Percentiles rank a stretch among this genome's conserved stretches.
phyloP scores from a whole-genome alignment of 2,329 filamentous ascomycete genomes.

The Colletotrichum salicis region DNA sequence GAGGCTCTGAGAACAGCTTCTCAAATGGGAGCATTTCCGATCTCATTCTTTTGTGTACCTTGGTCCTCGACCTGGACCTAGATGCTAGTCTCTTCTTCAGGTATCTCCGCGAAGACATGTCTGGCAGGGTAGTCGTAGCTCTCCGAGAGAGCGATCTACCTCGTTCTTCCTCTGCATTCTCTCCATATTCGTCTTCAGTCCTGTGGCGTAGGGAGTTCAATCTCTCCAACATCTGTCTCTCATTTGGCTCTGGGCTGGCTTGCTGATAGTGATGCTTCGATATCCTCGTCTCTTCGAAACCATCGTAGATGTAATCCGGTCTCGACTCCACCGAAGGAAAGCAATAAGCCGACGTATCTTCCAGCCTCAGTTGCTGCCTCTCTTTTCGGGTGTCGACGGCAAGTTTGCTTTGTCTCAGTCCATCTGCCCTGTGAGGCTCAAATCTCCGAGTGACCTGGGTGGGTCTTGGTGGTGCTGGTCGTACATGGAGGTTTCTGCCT shows the following conservation, averaged over 20 bases:
- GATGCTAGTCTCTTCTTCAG: slow-evolving; percentile 13
- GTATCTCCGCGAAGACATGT: slow-evolving; percentile 7
- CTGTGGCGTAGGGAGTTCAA: slow-evolving; percentile 14
- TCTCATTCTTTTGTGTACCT: slow-evolving; percentile 22
- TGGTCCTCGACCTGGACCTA: slow-evolving; percentile 11
- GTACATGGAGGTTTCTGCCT: background rate
- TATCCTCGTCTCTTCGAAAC: background rate
- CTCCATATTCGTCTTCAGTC: background rate
- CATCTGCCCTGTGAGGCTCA: background rate
- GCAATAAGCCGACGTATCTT: background rate
- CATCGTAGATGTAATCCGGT: background rate
- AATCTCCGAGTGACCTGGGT: background rate
- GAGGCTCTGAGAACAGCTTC: background rate
- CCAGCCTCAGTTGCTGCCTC: background rate
- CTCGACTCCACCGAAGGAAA: background rate
- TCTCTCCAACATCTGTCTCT: slow-evolving; percentile 17
- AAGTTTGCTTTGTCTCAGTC: slow-evolving; percentile 12
- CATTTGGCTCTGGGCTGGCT: background rate
- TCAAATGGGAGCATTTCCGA: slow-evolving; percentile 25
- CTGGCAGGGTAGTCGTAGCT: background rate
- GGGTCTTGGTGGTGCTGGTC: background rate
- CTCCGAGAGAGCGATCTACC: background rate
- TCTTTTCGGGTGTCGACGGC: background rate
- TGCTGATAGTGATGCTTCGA: background rate
- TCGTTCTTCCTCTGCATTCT: background rate